phyloP scores from a whole-genome alignment of 2,329 filamentous ascomycete genomes.

The Colletotrichum gloeosporioides region DNA sequence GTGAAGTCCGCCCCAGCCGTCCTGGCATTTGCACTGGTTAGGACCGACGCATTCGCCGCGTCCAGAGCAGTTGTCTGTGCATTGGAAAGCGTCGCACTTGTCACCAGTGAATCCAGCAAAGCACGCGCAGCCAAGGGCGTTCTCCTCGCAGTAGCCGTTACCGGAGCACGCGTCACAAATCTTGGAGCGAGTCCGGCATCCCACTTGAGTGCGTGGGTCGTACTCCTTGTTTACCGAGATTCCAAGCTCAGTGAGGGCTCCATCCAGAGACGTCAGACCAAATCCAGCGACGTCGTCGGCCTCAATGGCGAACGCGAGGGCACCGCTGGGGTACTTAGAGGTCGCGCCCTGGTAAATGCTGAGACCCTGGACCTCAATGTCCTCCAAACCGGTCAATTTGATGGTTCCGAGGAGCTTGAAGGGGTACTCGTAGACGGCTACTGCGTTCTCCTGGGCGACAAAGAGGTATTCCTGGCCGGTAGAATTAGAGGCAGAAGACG shows the following conservation, averaged over 20 bases:
- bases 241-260: constrained; percentile 34
- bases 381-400: constrained; percentile 40
- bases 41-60: constrained; percentile 47
- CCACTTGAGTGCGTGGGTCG: constrained; percentile 34
- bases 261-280: constrained; percentile 42
- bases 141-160: constrained; percentile 41
- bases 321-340: constrained; percentile 39
- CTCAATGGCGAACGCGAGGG: constrained; percentile 45
- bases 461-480: constrained; percentile 42
- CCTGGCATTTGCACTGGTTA: constrained; percentile 44
- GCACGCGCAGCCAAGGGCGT: constrained; percentile 39
- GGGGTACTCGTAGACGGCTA: constrained; percentile 42
- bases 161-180: constrained; percentile 38
- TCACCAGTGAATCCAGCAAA: constrained; percentile 47
- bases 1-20: constrained; percentile 48
- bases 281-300: constrained; percentile 43
- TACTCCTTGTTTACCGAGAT: constrained; percentile 43
- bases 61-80: constrained; percentile 44
- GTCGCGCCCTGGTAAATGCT: constrained; percentile 43
- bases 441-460: constrained; percentile 39
- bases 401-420: constrained; percentile 41
- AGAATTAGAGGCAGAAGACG: constrained; percentile 30
- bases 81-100: constrained; percentile 40
- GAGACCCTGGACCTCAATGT: constrained; percentile 47
- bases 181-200: constrained; percentile 27